These are phyloP conservation scores for Lichina pygmaea DNA, from an alignment of 495 filamentous ascomycete species.

Conservation along the genomic window DNA sequence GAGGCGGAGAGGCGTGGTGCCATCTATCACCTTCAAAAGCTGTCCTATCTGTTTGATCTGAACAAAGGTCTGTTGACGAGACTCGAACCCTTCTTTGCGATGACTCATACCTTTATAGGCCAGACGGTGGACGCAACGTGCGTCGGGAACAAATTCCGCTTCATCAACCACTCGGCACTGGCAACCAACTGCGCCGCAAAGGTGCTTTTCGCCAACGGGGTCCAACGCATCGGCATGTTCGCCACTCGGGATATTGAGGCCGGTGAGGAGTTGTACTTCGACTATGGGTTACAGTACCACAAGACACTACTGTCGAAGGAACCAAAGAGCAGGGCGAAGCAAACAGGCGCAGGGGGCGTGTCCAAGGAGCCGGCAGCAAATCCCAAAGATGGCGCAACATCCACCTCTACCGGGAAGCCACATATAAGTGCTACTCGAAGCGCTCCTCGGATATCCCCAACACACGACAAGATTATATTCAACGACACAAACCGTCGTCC, in stretches of 20 bases:
- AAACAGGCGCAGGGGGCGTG: too few relatives aligned
- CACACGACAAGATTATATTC: too few relatives aligned
- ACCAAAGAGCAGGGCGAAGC: background rate
- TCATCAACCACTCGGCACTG: conserved; percentile 36
- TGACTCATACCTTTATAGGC: conserved; percentile 2
- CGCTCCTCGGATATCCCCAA: too few relatives aligned
- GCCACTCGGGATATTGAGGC: conserved; percentile 27
- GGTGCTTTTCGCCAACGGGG: conserved; percentile 33
- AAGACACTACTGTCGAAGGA: background rate
- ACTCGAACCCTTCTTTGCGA: conserved; percentile 12
- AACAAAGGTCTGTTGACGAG: conserved; percentile 17
- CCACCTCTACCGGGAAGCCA: too few relatives aligned
- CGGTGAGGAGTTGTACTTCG: conserved; percentile 46
- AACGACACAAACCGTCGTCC: too few relatives aligned
- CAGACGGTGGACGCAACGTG: conserved; percentile 20
- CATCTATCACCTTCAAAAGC: conserved; percentile 30
- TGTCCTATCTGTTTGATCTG: conserved; percentile 39
- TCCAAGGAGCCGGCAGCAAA: too few relatives aligned
- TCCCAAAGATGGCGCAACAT: too few relatives aligned
- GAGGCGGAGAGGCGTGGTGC: conserved; percentile 38
- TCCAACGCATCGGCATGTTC: conserved; percentile 39
- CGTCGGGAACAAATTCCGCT: conserved; percentile 27
- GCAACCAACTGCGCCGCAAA: conserved; percentile 25
- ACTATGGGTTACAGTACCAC: conserved; percentile 21
- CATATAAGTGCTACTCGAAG: too few relatives aligned